Conservation (phyloP, 2,329 filamentous ascomycete species). For the Aspergillus ustus region DNA sequence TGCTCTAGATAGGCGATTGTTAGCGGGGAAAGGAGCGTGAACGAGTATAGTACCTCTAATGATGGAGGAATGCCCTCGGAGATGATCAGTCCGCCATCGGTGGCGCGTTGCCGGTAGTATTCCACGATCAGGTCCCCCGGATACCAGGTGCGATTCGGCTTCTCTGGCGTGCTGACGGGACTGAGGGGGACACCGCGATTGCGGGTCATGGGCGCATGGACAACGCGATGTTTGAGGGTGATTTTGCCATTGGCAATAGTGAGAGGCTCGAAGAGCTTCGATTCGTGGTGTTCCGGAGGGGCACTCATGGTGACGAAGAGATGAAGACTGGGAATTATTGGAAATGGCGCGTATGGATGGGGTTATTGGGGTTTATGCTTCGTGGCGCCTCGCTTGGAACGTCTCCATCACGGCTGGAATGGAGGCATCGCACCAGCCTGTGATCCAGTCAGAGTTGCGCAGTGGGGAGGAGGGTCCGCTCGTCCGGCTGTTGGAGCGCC, state of each 20-base stretch:
- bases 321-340: background rate
- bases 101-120: constrained; percentile 47
- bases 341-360: background rate
- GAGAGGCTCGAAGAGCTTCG: constrained; percentile 51
- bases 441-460: background rate
- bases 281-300: constrained; percentile 22
- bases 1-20: constrained; percentile 32
- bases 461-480: background rate
- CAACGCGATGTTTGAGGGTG: constrained; percentile 56
- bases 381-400: background rate
- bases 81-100: constrained; percentile 43
- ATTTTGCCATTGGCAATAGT: constrained; percentile 53
- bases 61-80: constrained; percentile 44
- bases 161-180: constrained; percentile 49
- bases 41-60: constrained; percentile 42
- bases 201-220: constrained; percentile 59
- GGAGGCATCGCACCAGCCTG: background rate
- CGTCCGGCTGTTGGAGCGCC: background rate
- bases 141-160: constrained; percentile 55
- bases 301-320: background rate
- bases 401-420: background rate
- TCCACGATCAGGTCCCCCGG: constrained; percentile 48
- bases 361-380: background rate
- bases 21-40: background rate
- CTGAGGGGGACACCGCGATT: constrained; percentile 56